Evolutionary conservation across 2,329 filamentous ascomycete species (phyloP).

Genomic region (Elsinoe ampelina): DNA sequence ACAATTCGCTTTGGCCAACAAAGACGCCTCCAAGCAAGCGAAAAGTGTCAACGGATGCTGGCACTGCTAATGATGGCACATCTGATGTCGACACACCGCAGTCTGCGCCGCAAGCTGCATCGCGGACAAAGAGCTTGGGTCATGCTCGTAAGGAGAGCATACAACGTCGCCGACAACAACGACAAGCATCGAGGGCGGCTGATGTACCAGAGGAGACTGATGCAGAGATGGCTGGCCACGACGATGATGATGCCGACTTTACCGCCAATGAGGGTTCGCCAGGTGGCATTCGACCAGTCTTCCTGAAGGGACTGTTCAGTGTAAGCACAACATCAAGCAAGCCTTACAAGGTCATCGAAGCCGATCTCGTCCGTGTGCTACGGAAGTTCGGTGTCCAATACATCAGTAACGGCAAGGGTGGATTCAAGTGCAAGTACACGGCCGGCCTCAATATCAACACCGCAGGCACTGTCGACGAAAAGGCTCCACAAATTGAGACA

Average conservation of each 20-base stretch:
- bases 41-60: conserved; percentile 13
- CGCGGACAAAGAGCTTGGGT: conserved; percentile 76
- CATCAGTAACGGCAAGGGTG: conserved; percentile 73
- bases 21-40: conserved; percentile 22
- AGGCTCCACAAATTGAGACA: conserved; percentile 28
- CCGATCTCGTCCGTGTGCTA: conserved; percentile 83
- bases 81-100: conserved; percentile 15
- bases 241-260: conserved; percentile 35
- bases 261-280: conserved; percentile 42
- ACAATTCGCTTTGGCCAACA: conserved; percentile 33
- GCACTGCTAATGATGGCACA: neutral
- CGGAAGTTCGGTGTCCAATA: conserved; percentile 84
- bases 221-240: conserved; percentile 54
- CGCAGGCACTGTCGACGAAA: conserved; percentile 19
- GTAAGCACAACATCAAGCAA: conserved; percentile 94
- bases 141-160: conserved; percentile 88
- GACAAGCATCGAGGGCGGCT: conserved; percentile 47
- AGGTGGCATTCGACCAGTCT: conserved; percentile 86
- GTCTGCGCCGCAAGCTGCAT: conserved; percentile 48
- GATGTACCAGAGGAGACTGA: conserved; percentile 90
- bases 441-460: conserved; percentile 81
- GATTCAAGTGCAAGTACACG: conserved; percentile 78
- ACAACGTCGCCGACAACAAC: conserved; percentile 67
- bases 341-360: conserved; percentile 72
- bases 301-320: conserved; percentile 91